Conservation (phyloP, 108 stramenopile species). For the Seminavis robusta region DNA sequence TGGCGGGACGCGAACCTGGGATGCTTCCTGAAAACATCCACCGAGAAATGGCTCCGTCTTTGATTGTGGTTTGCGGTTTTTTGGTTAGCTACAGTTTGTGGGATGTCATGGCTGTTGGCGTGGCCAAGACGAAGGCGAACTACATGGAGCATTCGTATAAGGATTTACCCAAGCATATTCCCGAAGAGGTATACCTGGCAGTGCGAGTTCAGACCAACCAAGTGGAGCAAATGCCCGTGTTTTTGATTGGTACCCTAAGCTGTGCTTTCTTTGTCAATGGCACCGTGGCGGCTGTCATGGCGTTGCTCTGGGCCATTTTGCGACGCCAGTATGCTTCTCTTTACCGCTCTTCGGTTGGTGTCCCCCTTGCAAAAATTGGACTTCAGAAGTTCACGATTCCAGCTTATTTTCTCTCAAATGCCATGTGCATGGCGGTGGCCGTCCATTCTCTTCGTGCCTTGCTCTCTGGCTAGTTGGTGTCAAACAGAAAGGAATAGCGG, state of each 20-base stretch:
- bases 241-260: constrained; percentile 17
- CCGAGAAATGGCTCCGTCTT: constrained; percentile 15
- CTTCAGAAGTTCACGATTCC: constrained; percentile 27
- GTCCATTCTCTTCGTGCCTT: constrained; percentile 25
- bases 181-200: constrained; percentile 32
- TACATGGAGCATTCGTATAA: constrained; percentile 2
- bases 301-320: constrained; percentile 24
- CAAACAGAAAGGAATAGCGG: no score
- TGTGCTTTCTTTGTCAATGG: constrained; percentile 34
- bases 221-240: constrained; percentile 33
- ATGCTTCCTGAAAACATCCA: constrained; percentile 14
- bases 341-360: constrained; percentile 16
- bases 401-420: constrained; percentile 24
- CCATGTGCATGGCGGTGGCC: constrained; percentile 18
- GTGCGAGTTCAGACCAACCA: constrained; percentile 34
- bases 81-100: constrained; percentile 13
- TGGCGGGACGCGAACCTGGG: constrained; percentile 19
- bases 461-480: no score
- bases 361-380: constrained; percentile 13
- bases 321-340: constrained; percentile 18
- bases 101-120: constrained; percentile 36
- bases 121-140: constrained; percentile 17
- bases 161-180: constrained; percentile 4
- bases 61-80: constrained; percentile 23
- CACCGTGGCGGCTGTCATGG: constrained; percentile 13